phyloP scores from a whole-genome alignment of 2,329 filamentous ascomycete species.

The Microcera coccophila region DNA sequence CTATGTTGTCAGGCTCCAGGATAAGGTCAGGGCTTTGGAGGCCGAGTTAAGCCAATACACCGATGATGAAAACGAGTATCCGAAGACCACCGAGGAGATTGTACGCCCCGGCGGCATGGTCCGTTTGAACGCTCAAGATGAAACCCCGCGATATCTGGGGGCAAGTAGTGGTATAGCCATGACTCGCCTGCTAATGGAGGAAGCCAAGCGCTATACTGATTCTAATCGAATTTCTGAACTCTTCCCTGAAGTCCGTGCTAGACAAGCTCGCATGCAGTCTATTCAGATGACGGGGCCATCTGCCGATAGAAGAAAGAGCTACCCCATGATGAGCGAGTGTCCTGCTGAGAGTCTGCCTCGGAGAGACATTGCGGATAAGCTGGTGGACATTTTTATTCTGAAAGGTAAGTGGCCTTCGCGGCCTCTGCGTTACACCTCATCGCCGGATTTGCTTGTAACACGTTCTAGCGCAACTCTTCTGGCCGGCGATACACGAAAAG shows the following conservation, averaged over 20 bases:
- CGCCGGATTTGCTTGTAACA: conserved; percentile 11
- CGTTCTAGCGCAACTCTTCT: conserved; percentile 73
- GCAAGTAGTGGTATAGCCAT: conserved; percentile 95
- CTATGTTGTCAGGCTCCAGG: conserved; percentile 89
- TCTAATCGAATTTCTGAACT: conserved; percentile 89
- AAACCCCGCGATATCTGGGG: conserved; percentile 82
- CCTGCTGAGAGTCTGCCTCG: conserved; percentile 74
- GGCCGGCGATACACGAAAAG: conserved; percentile 81
- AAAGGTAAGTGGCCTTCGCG: conserved; percentile 58
- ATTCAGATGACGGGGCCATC: conserved; percentile 47
- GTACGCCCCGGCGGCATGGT: conserved; percentile 83
- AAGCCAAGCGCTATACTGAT: conserved; percentile 90
- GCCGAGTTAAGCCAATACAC: conserved; percentile 75
- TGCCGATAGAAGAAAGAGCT: conserved; percentile 73
- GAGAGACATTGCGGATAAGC: conserved; percentile 66
- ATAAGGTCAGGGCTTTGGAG: conserved; percentile 78
- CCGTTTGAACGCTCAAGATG: conserved; percentile 77
- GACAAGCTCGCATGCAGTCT: conserved; percentile 54
- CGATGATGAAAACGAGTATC: conserved; percentile 67
- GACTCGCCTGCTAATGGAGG: conserved; percentile 90
- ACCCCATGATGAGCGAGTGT: conserved; percentile 82
- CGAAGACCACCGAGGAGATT: conserved; percentile 75
- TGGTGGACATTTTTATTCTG: conserved; percentile 81
- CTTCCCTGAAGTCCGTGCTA: conserved; percentile 68
- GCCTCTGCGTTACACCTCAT: not conserved